These are phyloP conservation scores for Cercophora newfieldiana DNA, from an alignment of 495 filamentous ascomycete species.

Conservation along the genomic window DNA sequence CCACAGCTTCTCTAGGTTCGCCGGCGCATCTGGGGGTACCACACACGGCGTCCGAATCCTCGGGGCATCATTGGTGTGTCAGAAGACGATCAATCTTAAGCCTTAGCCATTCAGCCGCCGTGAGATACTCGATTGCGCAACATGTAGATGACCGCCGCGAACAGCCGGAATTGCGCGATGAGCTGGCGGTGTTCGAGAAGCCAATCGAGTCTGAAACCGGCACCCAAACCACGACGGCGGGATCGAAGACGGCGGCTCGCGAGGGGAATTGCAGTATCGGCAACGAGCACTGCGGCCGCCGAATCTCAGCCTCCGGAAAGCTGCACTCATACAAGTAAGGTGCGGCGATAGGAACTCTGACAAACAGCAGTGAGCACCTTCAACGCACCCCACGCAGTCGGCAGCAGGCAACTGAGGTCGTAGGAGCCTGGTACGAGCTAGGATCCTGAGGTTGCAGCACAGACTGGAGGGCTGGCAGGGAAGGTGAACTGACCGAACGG, in stretches of 20 bases:
- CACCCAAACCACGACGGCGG: conserved; percentile 10
- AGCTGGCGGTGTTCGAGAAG: conserved; percentile 9
- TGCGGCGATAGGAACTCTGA: no score
- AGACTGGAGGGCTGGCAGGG: conserved; percentile 1
- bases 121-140: conserved; percentile 11
- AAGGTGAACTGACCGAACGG: neutral
- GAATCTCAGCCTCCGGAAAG: neutral
- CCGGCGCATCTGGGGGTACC: neutral
- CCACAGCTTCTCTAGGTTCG: conserved; percentile 5
- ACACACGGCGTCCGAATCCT: neutral
- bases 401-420: neutral
- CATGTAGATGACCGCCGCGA: conserved; percentile 18
- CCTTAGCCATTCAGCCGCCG: conserved; percentile 23
- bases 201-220: conserved; percentile 12
- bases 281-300: neutral
- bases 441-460: neutral
- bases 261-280: conserved; percentile 15
- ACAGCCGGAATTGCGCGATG: conserved; percentile 22
- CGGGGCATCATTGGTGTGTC: conserved; percentile 26
- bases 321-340: neutral
- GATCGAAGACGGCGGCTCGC: conserved; percentile 9
- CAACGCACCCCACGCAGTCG: conserved; percentile 8
- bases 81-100: conserved; percentile 25
- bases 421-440: neutral
- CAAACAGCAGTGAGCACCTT: no score